Evolutionary conservation across 805 yeast species (phyloP), one percentile per base, ranked within the genome.

Genomic region (Ogataea minuta): DNA sequence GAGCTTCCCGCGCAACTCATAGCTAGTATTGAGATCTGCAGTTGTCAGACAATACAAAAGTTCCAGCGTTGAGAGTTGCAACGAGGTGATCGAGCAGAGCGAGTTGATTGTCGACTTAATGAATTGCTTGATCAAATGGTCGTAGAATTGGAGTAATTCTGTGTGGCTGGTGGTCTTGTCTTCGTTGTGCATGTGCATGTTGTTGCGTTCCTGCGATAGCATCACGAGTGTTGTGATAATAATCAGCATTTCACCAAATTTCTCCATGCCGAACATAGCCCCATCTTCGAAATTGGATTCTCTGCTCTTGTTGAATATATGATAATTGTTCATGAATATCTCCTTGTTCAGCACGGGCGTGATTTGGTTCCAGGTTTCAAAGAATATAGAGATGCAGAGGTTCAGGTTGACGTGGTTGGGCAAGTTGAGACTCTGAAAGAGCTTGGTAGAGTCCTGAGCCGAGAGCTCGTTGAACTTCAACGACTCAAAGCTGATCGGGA

Each of bases 291-390:
- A 71, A 35, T 62, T 57, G 20, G 53, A 38, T 44, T 77, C 83
- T 20, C 78, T 52, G 12, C 77, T 61, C 32, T 65, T 62, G 15
- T 66, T 63, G 32, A 80, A 69, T 19, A 60, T 63, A 19, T 68
- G 51, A 56, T 84, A 87, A 46, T 77, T 76, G 15, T 67, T 64
- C 55, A 82, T 67, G 52, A 89, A 89, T n/a, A 77, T 71, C 29
- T 75, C 75, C 46, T 78, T 77, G 57, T 85, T 86, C 37, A 89
- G 54, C 11, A 86, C 68, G 0, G 95, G 95, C 15, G 81, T 67
- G 4, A 77, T 62, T 17, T 74, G 70, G 20, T 84, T 81, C 95
- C 96, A 89, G 42, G 83, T 81, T 45, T 77, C 79, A 62, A 87
- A 88, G 56, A 75, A 89, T 3, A 77, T 57, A 0, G 83, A 72